Evolutionary conservation across 106 monocot genomes (phyloP).

Genomic region (Allium cepa): DNA sequence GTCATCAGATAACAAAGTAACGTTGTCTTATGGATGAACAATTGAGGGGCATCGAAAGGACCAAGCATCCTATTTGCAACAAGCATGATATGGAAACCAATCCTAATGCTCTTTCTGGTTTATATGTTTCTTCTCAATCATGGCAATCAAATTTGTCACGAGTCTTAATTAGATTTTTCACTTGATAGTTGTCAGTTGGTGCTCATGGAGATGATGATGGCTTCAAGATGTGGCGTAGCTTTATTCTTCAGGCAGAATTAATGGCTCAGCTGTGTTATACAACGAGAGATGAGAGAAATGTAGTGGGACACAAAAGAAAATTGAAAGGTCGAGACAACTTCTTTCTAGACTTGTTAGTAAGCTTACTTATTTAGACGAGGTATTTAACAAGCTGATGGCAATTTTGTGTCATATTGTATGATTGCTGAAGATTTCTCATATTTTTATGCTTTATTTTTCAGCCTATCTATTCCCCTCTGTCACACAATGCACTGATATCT

Average conservation of each 20-base stretch:
- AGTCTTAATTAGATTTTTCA: too few species aligned
- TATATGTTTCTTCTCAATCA: too few species aligned
- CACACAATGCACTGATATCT: slow-evolving; percentile 66
- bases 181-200: slow-evolving; percentile 36
- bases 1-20: too few species aligned
- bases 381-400: not conserved
- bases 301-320: slow-evolving; percentile 91
- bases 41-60: too few species aligned
- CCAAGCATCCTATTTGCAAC: too few species aligned
- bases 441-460: slow-evolving; percentile 17
- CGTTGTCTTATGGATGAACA: too few species aligned
- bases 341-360: slow-evolving; percentile 87
- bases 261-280: slow-evolving; percentile 85
- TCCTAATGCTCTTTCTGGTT: too few species aligned
- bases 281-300: slow-evolving; percentile 85
- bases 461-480: slow-evolving; percentile 91
- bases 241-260: slow-evolving; percentile 79
- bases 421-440: not conserved
- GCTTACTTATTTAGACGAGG: slow-evolving; percentile 96
- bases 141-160: too few species aligned
- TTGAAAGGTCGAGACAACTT: slow-evolving; percentile 83
- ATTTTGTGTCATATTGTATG: not conserved
- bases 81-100: too few species aligned
- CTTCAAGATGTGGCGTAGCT: slow-evolving; percentile 74
- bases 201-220: slow-evolving; percentile 69